Base-by-base conservation (phyloP, 805 yeast genomes). In the Barnettozyma vustinii region DNA sequence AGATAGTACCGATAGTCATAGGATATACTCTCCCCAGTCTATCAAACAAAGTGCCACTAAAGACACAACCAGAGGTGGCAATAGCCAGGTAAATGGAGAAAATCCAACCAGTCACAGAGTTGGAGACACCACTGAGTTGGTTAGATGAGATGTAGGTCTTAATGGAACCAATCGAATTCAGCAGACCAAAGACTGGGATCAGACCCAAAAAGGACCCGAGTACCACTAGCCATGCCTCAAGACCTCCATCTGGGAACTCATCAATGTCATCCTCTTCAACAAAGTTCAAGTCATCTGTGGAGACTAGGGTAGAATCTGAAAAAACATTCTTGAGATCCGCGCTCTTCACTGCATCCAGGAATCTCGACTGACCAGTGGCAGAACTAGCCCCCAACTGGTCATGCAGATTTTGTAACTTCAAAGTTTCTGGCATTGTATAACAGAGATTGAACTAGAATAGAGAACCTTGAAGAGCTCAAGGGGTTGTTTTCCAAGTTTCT, bases 31-130 rank as follows among this genome's bases (percentile, higher is more conserved):
- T 70, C 2, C 92, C 92, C 50, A 74, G 73, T 47, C 77, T 65
- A 61, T 85, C 92, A 58, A 84, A 85, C 20, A 81, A 59, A 2
- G 80, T 75, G 5, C 84, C 90, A 15, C 77, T 72, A 30, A 80
- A 62, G 10, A 80, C 69, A 8, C 81, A 77, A 15, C 77, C 69
- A n/a, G 74, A 62, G 51, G 76, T 78, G 18, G 80, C 70, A 40
- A 81, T 63, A 6, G 78, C 71, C 50, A 78, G 60, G 58, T 75
- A 81, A 21, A 83, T 67, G 7, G 89, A 82, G 57, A 83, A 84
- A 48, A 83, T 78, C 87, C 88, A 81, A 15, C 59, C 60, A 2
- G 86, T 74, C 3, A 77, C 70, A 1, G 84, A 72, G 1, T 79
- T 69, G 5, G 77, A 66, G 1, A 72, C 71, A 26, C 70, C 59